Base-by-base conservation (phyloP, 805 yeast species). In the Groenewaldozyma tartarivorans region DNA sequence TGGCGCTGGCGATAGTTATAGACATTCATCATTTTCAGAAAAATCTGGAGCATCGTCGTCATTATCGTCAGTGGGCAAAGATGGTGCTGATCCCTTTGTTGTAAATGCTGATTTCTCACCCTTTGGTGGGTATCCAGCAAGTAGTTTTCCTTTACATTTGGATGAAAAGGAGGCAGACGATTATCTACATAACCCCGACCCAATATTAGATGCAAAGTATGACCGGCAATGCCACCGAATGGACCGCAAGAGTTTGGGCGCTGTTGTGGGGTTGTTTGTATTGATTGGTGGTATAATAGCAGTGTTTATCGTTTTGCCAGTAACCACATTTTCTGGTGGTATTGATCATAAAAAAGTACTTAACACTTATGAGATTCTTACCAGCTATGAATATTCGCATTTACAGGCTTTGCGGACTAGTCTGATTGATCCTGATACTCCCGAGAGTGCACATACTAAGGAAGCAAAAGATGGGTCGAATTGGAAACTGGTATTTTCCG, bases 91-190 rank as follows among this genome's bases (percentile, higher is more conserved):
- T 39, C 60, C 61, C 9, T 57, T 55, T 47, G 59, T 56, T 21
- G 57, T 53, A 20, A 58, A 62, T 48, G 64, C 66, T 6, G 70
- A 64, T 48, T 63, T 61, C 43, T 59, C 66, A 36, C 98, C 97
- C 2, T 90, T 90, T 64, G 98, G 97, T 39, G 97, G 97, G 13
- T 90, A 84, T 61, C 97, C 98, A 1, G 94, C 95, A 5, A 71
- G 87, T 15, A 78, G 86, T 3, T 90, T 90, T 65, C 98, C 98
- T 1, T 66, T 90, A 43, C 80, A 75, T 51, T 77, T 92, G 48
- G 96, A 90, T 45, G 97, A 90, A 52, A 85, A 85, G 62, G 98
- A 90, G 62, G 81, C 83, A 6, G 98, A 90, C 64, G 98, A 90
- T 61, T 88, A 85, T 56, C 60, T 92, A 49, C 97, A 90, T 62